Percentiles rank a stretch among this genome's conserved stretches.
phyloP scores from a whole-genome alignment of 148 eudicot genomes.

The Chenopodium quinoa region DNA sequence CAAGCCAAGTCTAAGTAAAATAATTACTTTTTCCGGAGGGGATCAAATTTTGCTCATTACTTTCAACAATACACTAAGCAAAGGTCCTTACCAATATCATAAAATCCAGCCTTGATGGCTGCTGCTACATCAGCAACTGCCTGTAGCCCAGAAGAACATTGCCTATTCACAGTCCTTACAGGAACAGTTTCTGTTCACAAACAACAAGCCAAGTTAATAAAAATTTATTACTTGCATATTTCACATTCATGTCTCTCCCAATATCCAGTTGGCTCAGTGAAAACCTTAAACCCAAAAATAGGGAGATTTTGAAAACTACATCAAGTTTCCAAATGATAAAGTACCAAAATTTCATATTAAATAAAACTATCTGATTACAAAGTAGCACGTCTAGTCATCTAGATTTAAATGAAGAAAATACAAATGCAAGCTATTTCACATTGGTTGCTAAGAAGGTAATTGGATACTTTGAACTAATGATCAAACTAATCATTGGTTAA shows the following conservation, averaged over 20 bases:
- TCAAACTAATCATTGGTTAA: neutral
- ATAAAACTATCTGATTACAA: neutral
- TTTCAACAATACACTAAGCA: neutral
- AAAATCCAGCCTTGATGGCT: constrained; percentile 96
- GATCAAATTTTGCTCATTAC: neutral
- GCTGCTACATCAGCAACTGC: constrained; percentile 99
- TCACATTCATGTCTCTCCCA: neutral
- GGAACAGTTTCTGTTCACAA: constrained; percentile 73
- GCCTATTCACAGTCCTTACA: constrained; percentile 91
- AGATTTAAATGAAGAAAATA: too few species aligned
- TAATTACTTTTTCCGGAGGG: neutral
- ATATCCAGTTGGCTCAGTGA: neutral
- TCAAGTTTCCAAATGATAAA: neutral
- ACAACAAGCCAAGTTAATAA: neutral
- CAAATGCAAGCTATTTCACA: neutral
- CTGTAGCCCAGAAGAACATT: constrained; percentile 98
- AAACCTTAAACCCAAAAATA: neutral
- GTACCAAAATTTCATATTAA: neutral
- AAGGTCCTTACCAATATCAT: constrained; percentile 72
- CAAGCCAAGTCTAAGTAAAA: too few species aligned
- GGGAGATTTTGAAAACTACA: neutral
- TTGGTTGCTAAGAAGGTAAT: neutral
- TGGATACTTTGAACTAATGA: neutral
- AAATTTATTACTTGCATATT: neutral
- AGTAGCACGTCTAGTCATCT: too few species aligned